Evolutionary conservation across 345 rosid genomes (phyloP).

Genomic region (Dipteronia dyeriana): DNA sequence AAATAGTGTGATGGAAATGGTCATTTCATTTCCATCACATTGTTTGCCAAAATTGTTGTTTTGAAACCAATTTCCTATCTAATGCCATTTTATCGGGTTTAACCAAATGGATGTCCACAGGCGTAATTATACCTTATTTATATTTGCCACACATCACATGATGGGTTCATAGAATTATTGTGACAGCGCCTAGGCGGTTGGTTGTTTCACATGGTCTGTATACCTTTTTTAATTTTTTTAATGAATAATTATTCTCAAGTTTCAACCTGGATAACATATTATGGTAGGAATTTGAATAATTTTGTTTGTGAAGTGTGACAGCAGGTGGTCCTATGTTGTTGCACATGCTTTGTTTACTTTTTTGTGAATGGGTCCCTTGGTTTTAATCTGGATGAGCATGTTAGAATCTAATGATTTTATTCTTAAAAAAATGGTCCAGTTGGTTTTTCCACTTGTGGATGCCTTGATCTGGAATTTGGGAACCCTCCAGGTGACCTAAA

Average conservation of each 20-base stretch:
- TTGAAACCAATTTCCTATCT: too few species aligned
- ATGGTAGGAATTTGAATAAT: not conserved
- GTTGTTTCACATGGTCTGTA: not conserved
- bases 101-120: too few species aligned
- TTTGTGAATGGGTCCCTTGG: not conserved
- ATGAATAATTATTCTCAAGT: not conserved
- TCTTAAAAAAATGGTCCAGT: not conserved
- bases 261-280: not conserved
- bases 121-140: too few species aligned
- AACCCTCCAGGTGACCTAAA: not conserved
- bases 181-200: not conserved
- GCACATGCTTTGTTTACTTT: conserved; percentile 1
- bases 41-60: too few species aligned
- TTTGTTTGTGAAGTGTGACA: not conserved
- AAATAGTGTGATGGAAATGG: too few species aligned
- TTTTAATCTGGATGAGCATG: not conserved
- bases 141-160: not conserved
- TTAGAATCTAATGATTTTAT: not conserved
- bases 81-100: too few species aligned
- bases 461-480: not conserved
- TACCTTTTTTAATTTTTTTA: not conserved
- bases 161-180: not conserved
- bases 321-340: not conserved
- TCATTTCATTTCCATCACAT: too few species aligned
- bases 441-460: conserved; percentile 1